Conservation (phyloP, 2,329 filamentous ascomycete genomes). For the Arthrobotrys iridis region DNA sequence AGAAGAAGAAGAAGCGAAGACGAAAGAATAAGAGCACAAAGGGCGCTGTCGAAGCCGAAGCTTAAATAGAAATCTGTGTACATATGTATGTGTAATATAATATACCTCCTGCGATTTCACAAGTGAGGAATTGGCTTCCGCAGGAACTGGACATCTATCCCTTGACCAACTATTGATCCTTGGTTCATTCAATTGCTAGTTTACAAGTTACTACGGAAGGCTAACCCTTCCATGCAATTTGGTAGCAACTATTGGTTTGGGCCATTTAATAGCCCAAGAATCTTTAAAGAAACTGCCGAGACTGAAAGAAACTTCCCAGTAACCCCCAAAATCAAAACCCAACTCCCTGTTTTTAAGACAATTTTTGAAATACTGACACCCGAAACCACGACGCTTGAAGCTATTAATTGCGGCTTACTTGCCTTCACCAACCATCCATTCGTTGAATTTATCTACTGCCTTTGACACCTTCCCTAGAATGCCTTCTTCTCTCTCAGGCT, state of each 20-base stretch:
- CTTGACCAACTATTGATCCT: background rate
- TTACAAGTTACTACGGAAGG: background rate
- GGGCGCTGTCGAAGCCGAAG: constrained; percentile 16
- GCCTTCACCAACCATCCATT: constrained; percentile 49
- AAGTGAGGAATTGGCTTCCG: background rate
- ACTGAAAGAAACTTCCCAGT: background rate
- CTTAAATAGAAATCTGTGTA: background rate
- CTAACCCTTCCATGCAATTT: background rate
- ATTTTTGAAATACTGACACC: background rate
- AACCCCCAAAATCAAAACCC: background rate
- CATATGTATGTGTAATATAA: background rate
- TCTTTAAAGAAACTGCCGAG: background rate
- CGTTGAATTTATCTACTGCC: constrained; percentile 48
- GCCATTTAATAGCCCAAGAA: background rate
- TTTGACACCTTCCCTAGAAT: constrained; percentile 37
- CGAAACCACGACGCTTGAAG: background rate
- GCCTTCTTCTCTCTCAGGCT: constrained; percentile 20
- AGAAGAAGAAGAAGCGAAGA: constrained; percentile 62
- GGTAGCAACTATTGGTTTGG: background rate
- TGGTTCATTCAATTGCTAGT: background rate
- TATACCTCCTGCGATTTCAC: background rate
- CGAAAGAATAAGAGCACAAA: constrained; percentile 60
- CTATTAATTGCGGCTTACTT: background rate
- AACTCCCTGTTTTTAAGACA: background rate
- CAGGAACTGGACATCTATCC: background rate